Percentiles rank a stretch among this genome's conserved stretches.
Conservation (phyloP, 306 rosid genomes). For the Dryas alaskensis region DNA sequence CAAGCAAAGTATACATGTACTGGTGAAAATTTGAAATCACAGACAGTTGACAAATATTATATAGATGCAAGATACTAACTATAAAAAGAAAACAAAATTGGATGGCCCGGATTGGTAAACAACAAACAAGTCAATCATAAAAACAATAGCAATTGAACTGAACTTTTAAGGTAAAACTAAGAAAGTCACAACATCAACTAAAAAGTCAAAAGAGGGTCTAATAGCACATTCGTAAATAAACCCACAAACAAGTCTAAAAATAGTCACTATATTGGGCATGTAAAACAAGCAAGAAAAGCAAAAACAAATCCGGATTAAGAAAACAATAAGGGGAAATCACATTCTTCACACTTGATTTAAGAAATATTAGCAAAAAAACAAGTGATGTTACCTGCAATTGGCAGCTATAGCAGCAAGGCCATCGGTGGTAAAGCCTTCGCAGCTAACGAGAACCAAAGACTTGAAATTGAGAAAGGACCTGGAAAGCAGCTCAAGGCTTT, state of each 20-base stretch:
- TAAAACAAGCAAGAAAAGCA: not conserved
- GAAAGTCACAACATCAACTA: not conserved
- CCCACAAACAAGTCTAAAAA: not conserved
- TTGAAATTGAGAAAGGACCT: constrained; percentile 69
- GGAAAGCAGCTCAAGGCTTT: constrained; percentile 76
- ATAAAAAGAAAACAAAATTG: not conserved
- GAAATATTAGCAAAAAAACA: not conserved
- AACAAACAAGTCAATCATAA: not conserved
- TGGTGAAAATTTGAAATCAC: not conserved
- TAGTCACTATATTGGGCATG: not conserved
- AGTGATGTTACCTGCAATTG: constrained; percentile 70
- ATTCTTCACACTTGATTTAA: too few relatives aligned
- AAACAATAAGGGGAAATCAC: not conserved
- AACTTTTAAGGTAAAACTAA: not conserved
- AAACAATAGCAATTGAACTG: not conserved
- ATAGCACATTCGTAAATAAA: not conserved
- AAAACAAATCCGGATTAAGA: not conserved
- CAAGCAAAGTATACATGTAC: not conserved
- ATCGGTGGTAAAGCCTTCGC: constrained; percentile 90
- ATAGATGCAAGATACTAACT: not conserved
- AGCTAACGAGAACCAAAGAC: constrained; percentile 77
- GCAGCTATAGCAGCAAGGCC: constrained; percentile 91
- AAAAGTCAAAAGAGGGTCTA: not conserved
- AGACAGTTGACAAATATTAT: not conserved
- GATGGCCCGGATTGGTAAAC: not conserved